These are phyloP conservation scores for Phlebiopsis gigantea DNA, from an alignment of 768 basidiomycete genomes.

Conservation along the genomic window DNA sequence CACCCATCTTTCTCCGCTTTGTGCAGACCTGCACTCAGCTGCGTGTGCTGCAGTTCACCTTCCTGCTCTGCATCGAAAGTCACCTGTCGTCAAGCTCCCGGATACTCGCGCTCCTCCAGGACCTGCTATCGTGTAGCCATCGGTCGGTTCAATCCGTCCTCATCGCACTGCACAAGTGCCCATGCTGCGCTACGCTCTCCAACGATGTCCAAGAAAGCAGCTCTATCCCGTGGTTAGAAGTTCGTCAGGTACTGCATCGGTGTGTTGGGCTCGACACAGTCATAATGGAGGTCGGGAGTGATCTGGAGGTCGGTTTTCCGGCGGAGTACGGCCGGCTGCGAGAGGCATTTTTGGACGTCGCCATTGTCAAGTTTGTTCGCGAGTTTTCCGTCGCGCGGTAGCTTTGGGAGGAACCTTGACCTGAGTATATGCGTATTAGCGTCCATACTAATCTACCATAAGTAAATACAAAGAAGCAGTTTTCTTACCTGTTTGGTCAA, in stretches of 20 bases:
- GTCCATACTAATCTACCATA: too few species aligned
- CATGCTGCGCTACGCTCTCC: neutral
- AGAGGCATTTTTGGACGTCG: neutral
- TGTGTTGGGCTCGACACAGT: neutral
- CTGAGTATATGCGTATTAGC: too few species aligned
- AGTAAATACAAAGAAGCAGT: too few species aligned
- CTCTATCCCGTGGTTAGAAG: neutral
- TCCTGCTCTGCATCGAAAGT: neutral
- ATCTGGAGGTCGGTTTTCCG: neutral
- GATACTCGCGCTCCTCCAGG: neutral
- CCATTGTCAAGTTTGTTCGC: too few species aligned
- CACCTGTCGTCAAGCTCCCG: neutral
- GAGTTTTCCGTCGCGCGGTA: neutral
- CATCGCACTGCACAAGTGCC: neutral
- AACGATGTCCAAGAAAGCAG: neutral
- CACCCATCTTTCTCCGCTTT: too few species aligned
- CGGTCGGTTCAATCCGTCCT: neutral
- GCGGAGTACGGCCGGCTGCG: neutral
- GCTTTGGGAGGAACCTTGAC: too few species aligned
- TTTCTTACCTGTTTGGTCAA: too few species aligned
- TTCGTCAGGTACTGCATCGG: neutral
- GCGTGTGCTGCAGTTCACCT: neutral
- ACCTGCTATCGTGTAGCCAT: neutral
- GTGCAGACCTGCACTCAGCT: neutral
- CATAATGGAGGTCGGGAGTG: neutral